These are phyloP conservation scores for Artemisia tridentata DNA, from an alignment of 129 eudicot genomes.

Conservation along the genomic window DNA sequence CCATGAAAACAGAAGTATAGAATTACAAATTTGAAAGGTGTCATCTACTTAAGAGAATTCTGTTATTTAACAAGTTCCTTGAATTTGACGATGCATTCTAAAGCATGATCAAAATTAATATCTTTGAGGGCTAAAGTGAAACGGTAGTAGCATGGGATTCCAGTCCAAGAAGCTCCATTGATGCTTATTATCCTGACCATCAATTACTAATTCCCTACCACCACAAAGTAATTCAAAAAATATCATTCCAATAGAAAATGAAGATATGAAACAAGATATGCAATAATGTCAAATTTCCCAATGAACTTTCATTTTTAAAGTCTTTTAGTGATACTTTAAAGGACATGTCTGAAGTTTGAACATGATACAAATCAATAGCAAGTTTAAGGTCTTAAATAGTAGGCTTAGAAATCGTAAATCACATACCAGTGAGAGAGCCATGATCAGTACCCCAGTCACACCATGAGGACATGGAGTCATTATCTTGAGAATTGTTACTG, in stretches of 20 bases:
- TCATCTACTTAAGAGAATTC: not conserved
- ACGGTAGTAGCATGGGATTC: constrained; percentile 81
- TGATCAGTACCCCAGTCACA: constrained; percentile 99
- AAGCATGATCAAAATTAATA: constrained; percentile 61
- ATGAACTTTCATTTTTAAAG: not conserved
- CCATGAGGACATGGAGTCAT: constrained; percentile 82
- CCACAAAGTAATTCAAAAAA: no score
- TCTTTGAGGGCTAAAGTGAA: constrained; percentile 83
- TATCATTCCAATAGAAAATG: no score
- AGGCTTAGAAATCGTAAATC: no score
- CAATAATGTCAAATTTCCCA: not conserved
- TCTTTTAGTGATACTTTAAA: not conserved
- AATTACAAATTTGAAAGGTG: not conserved
- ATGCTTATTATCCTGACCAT: constrained; percentile 33
- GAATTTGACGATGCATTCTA: constrained; percentile 63
- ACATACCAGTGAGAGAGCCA: constrained; percentile 91
- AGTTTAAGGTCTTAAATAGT: not conserved
- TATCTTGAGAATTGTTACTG: constrained; percentile 52
- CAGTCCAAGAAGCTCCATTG: constrained; percentile 86
- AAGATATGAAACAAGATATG: no score
- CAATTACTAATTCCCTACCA: no score
- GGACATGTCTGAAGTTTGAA: not conserved
- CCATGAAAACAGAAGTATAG: constrained; percentile 17
- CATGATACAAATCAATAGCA: no score
- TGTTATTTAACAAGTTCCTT: constrained; percentile 43